Evolutionary conservation across 1,139 yeast species (phyloP), one percentile per base, ranked within the genome.

Genomic region (Magnusiomyces suaveolens): DNA sequence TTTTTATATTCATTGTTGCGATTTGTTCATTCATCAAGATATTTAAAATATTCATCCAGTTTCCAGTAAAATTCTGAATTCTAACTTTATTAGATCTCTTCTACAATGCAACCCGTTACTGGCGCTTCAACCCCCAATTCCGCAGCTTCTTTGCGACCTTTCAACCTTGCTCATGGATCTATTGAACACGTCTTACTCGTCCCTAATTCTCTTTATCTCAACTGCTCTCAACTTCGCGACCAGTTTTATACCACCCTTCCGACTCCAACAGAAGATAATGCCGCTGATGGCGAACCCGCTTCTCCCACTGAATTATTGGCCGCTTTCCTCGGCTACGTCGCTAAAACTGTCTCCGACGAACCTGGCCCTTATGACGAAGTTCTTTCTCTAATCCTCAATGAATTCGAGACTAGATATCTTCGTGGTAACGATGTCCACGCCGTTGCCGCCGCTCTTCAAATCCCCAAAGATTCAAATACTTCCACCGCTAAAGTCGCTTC

Each of bases 101-200:
- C 14, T 53, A 54, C 3, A 26, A 54, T 56, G 59, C 51, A 56
- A 48, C 58, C 58, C 32, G 64, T 59, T 50, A 74, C 77, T 46
- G 77, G 77, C 51, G 72, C 69, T 39, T 66, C 72, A 26, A 71
- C 76, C 52, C 77, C 77, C 41, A 72, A 71, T 55, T 64, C 73
- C 50, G 75, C 74, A 52, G 75, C 80, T 25, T 73, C 83, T 20
- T 69, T 80, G 63, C 80, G 90, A 71, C 96, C 97, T 48, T 79
- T 92, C 67, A 84, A 84, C 58, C 78, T 92, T 64, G 74, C 82
- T 58, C 95, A 88, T 67, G 97, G 97, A 56, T 74, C 87, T 46
- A 80, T 90, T 59, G 97, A 92, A 74, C 89, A 89, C 71, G 84
- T 92, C 43, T 75, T 90, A 55, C 77, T 90, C 65, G 92, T 92